These are phyloP conservation scores for Colletotrichum ledebouriae DNA, from an alignment of 2,329 filamentous ascomycete genomes.

Conservation along the genomic window DNA sequence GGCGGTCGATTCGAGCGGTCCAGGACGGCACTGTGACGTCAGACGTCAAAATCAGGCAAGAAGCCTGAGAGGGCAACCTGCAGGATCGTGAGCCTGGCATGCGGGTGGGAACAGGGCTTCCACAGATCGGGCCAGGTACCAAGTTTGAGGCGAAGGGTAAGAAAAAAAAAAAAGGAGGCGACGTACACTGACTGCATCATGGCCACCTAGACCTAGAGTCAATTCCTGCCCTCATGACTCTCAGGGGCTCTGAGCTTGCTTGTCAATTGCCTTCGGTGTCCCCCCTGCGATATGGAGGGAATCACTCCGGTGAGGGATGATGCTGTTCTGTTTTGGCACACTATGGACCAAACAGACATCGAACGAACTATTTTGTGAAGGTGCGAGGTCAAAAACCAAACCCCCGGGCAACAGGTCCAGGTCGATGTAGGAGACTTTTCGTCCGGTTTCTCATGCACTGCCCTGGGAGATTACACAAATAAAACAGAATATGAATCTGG, in stretches of 20 bases:
- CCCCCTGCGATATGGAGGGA: slow-evolving; percentile 26
- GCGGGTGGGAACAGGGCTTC: slow-evolving; percentile 7
- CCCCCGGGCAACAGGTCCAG: slow-evolving; percentile 10
- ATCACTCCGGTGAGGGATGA: background rate
- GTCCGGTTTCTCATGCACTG: slow-evolving; percentile 29
- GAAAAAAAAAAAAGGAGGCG: slow-evolving; percentile 1
- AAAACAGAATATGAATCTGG: too few species aligned
- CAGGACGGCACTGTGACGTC: slow-evolving; percentile 2
- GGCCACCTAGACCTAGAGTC: background rate
- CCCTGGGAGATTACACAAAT: too few species aligned
- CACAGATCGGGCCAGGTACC: slow-evolving; percentile 7
- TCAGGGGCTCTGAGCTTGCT: slow-evolving; percentile 13
- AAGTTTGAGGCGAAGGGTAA: background rate
- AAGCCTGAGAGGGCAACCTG: slow-evolving; percentile 9
- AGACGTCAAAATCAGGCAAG: slow-evolving; percentile 25
- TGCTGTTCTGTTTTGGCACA: background rate
- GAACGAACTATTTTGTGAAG: slow-evolving; percentile 31
- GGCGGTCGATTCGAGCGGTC: background rate
- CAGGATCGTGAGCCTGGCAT: background rate
- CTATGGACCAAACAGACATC: slow-evolving; percentile 33
- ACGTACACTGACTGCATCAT: slow-evolving; percentile 7
- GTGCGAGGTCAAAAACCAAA: background rate
- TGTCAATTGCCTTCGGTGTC: background rate
- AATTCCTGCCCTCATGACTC: background rate
- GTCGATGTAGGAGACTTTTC: slow-evolving; percentile 37